A percentile compares a stretch with the other conserved stretches of the same genome.
These are phyloP conservation scores for Sequoia sempervirens DNA, from an alignment of 75 land plant genomes.

Conservation along the genomic window DNA sequence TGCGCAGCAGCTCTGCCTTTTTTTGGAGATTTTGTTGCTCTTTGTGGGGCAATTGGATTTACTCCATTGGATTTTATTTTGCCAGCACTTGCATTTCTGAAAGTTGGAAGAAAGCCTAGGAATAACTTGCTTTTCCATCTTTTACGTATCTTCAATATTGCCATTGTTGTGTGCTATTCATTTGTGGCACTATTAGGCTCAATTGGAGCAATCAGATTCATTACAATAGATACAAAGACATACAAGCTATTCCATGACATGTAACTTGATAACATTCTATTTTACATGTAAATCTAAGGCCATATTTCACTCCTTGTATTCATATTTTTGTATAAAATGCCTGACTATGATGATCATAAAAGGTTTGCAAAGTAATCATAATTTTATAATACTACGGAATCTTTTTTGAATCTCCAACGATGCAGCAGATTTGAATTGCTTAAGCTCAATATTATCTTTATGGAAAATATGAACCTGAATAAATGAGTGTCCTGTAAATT, in stretches of 20 bases:
- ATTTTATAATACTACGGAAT: not conserved
- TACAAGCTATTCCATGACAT: slow-evolving; percentile 50
- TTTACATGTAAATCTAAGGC: not conserved
- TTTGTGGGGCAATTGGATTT: slow-evolving; percentile 67
- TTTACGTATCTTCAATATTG: slow-evolving; percentile 22
- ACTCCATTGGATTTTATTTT: slow-evolving; percentile 60
- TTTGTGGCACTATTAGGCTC: slow-evolving; percentile 49
- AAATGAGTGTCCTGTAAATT: no score
- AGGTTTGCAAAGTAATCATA: not conserved
- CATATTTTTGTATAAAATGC: not conserved
- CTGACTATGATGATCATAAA: not conserved
- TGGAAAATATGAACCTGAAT: not conserved
- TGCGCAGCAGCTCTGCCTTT: slow-evolving; percentile 57
- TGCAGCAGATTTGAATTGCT: not conserved
- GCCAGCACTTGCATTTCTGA: slow-evolving; percentile 47
- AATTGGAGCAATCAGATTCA: slow-evolving; percentile 52
- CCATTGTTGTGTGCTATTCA: slow-evolving; percentile 35
- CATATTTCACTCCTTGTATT: not conserved
- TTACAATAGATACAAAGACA: slow-evolving; percentile 25
- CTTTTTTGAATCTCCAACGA: not conserved
- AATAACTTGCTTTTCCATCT: slow-evolving; percentile 9
- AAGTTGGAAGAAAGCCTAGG: slow-evolving; percentile 33
- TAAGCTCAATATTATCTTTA: not conserved
- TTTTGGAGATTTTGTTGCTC: slow-evolving; percentile 66
- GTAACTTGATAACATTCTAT: slow-evolving; percentile 9